A percentile compares a stretch with the other conserved stretches of the same genome.
Conservation (phyloP, 1,284 basidiomycete genomes). For the Ganoderma lucidum region DNA sequence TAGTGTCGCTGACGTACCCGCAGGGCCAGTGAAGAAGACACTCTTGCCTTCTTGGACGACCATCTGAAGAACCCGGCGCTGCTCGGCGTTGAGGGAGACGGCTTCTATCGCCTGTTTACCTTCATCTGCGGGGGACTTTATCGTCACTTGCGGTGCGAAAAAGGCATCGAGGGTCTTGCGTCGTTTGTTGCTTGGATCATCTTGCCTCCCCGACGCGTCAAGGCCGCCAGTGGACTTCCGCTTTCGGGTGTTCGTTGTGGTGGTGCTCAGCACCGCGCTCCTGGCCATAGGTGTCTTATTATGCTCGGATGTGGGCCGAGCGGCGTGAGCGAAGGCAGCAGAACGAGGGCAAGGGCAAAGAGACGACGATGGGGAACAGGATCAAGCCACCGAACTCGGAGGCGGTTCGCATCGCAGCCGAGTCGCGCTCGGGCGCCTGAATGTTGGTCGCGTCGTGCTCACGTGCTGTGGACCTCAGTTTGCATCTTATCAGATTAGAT, state of each 20-base stretch:
- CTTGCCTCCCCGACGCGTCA: conserved; percentile 33
- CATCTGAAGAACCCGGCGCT: conserved; percentile 50
- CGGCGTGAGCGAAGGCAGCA: neutral
- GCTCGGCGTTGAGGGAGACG: conserved; percentile 54
- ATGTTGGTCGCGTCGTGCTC: conserved; percentile 21
- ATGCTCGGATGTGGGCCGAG: neutral
- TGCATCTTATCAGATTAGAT: conserved; percentile 25
- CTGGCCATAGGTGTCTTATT: conserved; percentile 21
- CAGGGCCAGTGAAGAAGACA: conserved; percentile 62
- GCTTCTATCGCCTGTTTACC: conserved; percentile 40
- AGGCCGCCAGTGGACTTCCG: conserved; percentile 49
- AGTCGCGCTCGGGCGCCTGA: conserved; percentile 18
- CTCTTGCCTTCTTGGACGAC: conserved; percentile 57
- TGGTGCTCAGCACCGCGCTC: conserved; percentile 19
- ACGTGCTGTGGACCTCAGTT: conserved; percentile 25
- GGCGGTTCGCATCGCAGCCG: neutral
- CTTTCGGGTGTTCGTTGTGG: conserved; percentile 44
- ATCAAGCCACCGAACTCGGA: neutral
- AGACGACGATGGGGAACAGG: neutral
- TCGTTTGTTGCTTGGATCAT: conserved; percentile 40
- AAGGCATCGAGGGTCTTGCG: conserved; percentile 52
- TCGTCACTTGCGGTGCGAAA: conserved; percentile 51
- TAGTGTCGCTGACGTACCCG: conserved; percentile 45
- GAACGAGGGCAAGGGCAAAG: neutral
- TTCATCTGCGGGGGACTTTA: conserved; percentile 41